These are phyloP conservation scores for Aspergillus sp. DNA, from an alignment of 2,329 filamentous ascomycete species.

Conservation along the genomic window DNA sequence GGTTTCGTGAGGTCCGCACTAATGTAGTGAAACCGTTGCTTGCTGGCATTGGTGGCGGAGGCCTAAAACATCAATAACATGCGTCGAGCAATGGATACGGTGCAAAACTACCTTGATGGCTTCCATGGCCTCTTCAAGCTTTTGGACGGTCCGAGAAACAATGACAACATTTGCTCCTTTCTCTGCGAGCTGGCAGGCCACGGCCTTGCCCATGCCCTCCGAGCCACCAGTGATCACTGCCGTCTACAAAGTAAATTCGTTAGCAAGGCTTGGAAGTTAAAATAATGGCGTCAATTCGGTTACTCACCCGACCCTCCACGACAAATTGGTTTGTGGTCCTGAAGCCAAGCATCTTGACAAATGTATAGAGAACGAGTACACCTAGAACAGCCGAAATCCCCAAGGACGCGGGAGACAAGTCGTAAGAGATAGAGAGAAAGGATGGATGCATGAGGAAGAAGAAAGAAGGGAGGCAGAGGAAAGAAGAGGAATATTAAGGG, in stretches of 20 bases:
- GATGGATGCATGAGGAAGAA: conserved; percentile 24
- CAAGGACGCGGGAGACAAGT: conserved; percentile 26
- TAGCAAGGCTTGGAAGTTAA: background rate
- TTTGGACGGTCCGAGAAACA: conserved; percentile 72
- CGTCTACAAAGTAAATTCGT: conserved; percentile 57
- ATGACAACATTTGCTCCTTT: conserved; percentile 87
- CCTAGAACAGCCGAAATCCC: conserved; percentile 34
- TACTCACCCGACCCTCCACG: conserved; percentile 75
- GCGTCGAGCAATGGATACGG: background rate
- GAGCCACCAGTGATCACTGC: conserved; percentile 87
- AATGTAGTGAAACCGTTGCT: conserved; percentile 80
- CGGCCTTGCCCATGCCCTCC: conserved; percentile 82
- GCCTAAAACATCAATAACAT: conserved; percentile 47
- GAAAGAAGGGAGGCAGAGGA: conserved; percentile 8
- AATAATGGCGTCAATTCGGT: no score
- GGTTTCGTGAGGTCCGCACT: conserved; percentile 75
- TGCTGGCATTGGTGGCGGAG: conserved; percentile 62
- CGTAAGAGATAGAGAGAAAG: conserved; percentile 21
- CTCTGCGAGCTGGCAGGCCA: conserved; percentile 70
- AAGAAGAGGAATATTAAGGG: conserved; percentile 10
- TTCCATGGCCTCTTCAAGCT: conserved; percentile 69
- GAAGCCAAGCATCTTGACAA: conserved; percentile 42
- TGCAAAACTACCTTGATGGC: conserved; percentile 58
- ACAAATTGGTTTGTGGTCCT: conserved; percentile 70
- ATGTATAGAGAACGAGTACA: conserved; percentile 32